A percentile compares a stretch with the other conserved stretches of the same genome.
Conservation (phyloP, 208 protist species). For the Tetramitus jugosus region DNA sequence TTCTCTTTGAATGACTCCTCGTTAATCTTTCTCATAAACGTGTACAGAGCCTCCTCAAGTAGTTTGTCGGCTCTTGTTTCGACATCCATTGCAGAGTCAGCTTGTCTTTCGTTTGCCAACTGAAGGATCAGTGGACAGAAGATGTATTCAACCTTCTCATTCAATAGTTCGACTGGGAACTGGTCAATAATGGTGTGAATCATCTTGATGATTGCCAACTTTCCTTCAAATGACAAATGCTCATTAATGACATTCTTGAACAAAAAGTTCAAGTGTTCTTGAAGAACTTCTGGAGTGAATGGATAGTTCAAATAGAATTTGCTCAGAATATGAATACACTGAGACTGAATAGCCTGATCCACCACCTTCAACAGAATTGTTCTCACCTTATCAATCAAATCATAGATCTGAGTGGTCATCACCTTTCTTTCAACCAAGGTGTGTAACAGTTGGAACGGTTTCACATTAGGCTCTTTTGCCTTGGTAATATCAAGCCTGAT, state of each 20-base stretch:
- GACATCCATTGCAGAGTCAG: no score
- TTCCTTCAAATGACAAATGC: neutral
- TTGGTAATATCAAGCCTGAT: constrained; percentile 11
- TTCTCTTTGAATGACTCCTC: no score
- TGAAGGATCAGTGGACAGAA: neutral
- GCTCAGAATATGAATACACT: neutral
- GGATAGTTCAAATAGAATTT: constrained; percentile 19
- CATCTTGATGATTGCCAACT: neutral
- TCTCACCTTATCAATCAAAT: neutral
- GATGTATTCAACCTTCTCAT: constrained; percentile 3
- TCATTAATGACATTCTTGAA: constrained; percentile 22
- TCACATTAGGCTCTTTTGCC: neutral
- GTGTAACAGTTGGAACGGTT: neutral
- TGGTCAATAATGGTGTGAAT: neutral
- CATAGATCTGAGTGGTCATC: neutral
- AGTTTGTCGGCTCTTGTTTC: no score
- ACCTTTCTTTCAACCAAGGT: neutral
- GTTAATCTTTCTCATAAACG: neutral
- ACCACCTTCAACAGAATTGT: neutral
- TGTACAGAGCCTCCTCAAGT: neutral
- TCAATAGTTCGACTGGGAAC: neutral
- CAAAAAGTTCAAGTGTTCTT: constrained; percentile 12
- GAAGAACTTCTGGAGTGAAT: neutral
- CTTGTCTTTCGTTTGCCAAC: no score
- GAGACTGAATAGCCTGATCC: neutral